Conservation (phyloP, 768 basidiomycete species). For the Podaxis rugospora region DNA sequence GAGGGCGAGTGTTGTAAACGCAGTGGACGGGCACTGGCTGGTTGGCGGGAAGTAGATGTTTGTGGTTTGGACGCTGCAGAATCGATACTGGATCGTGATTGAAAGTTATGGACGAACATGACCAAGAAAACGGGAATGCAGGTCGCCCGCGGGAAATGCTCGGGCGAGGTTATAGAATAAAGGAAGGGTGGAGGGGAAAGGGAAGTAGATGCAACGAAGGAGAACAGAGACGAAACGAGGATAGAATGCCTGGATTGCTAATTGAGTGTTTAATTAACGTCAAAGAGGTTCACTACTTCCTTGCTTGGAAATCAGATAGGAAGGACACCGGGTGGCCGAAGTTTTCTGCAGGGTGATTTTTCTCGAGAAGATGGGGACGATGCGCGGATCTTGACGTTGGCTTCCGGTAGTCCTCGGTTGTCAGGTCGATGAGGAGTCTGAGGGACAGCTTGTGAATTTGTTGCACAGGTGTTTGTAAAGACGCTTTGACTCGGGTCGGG, state of each 20-base stretch:
- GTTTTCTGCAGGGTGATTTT: constrained; percentile 19
- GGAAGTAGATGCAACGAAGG: constrained; percentile 18
- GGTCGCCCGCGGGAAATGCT: constrained; percentile 32
- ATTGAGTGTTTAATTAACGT: constrained; percentile 42
- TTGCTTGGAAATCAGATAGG: constrained; percentile 22
- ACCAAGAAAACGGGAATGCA: constrained; percentile 24
- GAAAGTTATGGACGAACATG: constrained; percentile 24
- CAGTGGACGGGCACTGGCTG: constrained; percentile 30
- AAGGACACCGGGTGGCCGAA: constrained; percentile 28
- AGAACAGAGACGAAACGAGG: constrained; percentile 25
- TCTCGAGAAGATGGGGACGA: constrained; percentile 22
- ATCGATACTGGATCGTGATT: constrained; percentile 14
- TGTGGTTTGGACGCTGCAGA: constrained; percentile 5
- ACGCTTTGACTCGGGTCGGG: constrained; percentile 1
- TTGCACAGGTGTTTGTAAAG: constrained; percentile 14
- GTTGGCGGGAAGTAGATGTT: constrained; percentile 16
- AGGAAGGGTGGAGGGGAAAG: constrained; percentile 17
- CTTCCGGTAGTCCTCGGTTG: constrained; percentile 35
- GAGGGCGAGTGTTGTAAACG: constrained; percentile 64
- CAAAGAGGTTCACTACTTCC: constrained; percentile 31
- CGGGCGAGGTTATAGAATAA: constrained; percentile 27
- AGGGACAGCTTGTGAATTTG: constrained; percentile 24
- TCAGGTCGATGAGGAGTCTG: constrained; percentile 31
- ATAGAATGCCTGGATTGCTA: constrained; percentile 30
- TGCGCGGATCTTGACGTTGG: constrained; percentile 39